Evolutionary conservation across 2,329 filamentous ascomycete species (phyloP).

Genomic region (Fusarium dimerum): DNA sequence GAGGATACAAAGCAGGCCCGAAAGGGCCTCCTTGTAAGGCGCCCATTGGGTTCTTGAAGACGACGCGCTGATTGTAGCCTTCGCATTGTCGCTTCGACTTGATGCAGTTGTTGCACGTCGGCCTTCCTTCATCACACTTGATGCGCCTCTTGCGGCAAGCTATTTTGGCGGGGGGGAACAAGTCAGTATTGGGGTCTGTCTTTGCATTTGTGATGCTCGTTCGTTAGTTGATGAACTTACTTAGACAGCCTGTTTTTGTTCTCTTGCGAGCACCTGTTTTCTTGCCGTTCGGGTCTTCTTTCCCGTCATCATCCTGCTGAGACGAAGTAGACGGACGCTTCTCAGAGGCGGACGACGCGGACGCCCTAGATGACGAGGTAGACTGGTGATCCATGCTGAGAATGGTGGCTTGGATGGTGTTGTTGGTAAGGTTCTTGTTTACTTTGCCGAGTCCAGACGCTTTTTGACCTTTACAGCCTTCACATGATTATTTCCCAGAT

Average conservation of each 20-base stretch:
- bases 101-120: constrained; percentile 80
- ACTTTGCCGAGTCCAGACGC: constrained; percentile 6
- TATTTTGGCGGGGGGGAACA: too few relatives aligned
- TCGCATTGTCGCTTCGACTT: constrained; percentile 84
- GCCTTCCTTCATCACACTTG: constrained; percentile 91
- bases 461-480: constrained; percentile 9
- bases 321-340: constrained; percentile 33
- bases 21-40: constrained; percentile 48
- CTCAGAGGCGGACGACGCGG: constrained; percentile 9
- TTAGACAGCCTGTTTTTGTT: constrained; percentile 92
- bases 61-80: constrained; percentile 78
- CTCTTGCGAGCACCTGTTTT: constrained; percentile 61
- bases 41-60: constrained; percentile 69
- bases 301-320: constrained; percentile 37
- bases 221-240: constrained; percentile 50
- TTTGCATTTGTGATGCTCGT: neutral
- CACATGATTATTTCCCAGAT: constrained; percentile 21
- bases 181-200: neutral
- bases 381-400: constrained; percentile 23
- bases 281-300: constrained; percentile 46
- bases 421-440: neutral
- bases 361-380: constrained; percentile 3
- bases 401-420: neutral
- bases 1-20: constrained; percentile 44
- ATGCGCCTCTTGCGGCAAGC: constrained; percentile 93